A percentile compares a stretch with the other conserved stretches of the same genome.
These are phyloP conservation scores for Russula sp. DNA, from an alignment of 768 basidiomycete genomes.

Conservation along the genomic window DNA sequence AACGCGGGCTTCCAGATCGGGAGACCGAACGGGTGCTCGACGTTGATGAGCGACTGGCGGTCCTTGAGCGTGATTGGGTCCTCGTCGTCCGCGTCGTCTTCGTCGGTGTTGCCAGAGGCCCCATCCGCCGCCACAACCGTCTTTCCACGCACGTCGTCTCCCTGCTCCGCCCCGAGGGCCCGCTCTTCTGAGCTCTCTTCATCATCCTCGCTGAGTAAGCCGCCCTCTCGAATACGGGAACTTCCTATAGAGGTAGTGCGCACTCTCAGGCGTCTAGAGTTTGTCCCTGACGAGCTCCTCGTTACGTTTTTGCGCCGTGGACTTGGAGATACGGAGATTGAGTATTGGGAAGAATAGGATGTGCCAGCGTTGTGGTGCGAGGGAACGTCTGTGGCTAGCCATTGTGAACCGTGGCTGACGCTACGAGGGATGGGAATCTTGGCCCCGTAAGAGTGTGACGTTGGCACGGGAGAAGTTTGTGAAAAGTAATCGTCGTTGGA, in stretches of 20 bases:
- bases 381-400: constrained; percentile 53
- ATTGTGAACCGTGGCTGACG: constrained; percentile 51
- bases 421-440: constrained; percentile 35
- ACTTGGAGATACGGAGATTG: constrained; percentile 42
- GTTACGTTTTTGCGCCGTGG: constrained; percentile 38
- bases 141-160: constrained; percentile 34
- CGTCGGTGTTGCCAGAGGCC: constrained; percentile 37
- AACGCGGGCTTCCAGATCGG: constrained; percentile 99
- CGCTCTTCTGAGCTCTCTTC: constrained; percentile 33
- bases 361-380: constrained; percentile 64
- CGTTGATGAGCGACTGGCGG: constrained; percentile 96
- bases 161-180: constrained; percentile 33
- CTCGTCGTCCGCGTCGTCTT: constrained; percentile 49
- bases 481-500: constrained; percentile 1
- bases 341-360: constrained; percentile 49
- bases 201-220: constrained; percentile 20
- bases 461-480: constrained; percentile 21
- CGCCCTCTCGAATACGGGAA: constrained; percentile 44
- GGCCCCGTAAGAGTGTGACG: constrained; percentile 18
- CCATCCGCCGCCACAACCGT: constrained; percentile 31
- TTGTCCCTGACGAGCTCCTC: constrained; percentile 49
- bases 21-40: constrained; percentile 97
- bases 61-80: constrained; percentile 92
- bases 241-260: constrained; percentile 63
- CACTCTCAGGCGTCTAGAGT: constrained; percentile 32